Base-by-base conservation (phyloP, 2,329 filamentous ascomycete species). In the Phialophora expanda region DNA sequence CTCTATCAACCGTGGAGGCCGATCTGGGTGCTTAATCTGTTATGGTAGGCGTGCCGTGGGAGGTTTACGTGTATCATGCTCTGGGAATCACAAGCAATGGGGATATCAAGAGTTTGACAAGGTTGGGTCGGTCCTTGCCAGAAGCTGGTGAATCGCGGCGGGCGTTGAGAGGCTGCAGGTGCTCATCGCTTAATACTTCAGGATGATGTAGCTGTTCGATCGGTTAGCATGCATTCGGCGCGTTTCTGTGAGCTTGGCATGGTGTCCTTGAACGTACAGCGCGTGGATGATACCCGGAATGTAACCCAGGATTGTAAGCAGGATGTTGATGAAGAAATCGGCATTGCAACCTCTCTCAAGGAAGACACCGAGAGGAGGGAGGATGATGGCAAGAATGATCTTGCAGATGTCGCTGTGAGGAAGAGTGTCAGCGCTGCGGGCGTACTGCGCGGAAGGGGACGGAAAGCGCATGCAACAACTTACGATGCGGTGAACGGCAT, bases 331-430 rank as follows among this genome's bases (percentile, higher is more conserved):
- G 80, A 94, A 84, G 76, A 97, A 84, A 78, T 96, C 91, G 72
- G 89, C 87, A 77, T 89, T 89, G 82, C 93, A 96, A 75, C 93
- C 93, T 74, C 90, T 88, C 89, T 97, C 93, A 73, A 97, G 90
- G 86, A 96, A 95, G 78, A 97, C 93, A 83, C 93, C 93, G 63
- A 97, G 82, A 77, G 93, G 93, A 64, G 93, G 93, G 71, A 97
- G 87, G 82, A 97, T 83, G 84, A 97, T 84, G 84, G 93, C 93
- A 82, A 96, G 86, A 81, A 96, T 86, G 84, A 91, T 90, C 83
- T 91, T 91, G 87, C 88, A 88, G 81, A 91, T 87, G 78, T 91
- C 89, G 78, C 88, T 90, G 74, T 41, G 51, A 56, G 24, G 14
- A 51, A 7, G 5, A 2, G 5, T 56, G 67, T 69, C 65, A 69